Conservation (phyloP, 768 basidiomycete species). For the Agrocybe chaxingu region DNA sequence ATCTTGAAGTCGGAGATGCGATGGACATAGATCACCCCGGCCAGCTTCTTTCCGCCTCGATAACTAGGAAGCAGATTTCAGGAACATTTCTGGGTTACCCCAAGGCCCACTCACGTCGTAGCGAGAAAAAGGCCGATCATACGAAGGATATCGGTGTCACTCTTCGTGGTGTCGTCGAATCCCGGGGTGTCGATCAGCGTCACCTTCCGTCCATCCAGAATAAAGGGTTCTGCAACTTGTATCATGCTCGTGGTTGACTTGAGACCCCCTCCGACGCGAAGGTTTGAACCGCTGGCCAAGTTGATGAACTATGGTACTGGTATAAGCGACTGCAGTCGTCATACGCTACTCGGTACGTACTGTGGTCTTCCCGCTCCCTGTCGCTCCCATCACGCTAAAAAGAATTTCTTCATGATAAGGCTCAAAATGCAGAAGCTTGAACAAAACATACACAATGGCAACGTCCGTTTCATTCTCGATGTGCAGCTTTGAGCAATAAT, state of each 20-base stretch:
- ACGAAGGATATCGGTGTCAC: conserved; percentile 22
- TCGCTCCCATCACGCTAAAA: conserved; percentile 25
- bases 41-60: conserved; percentile 12
- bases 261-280: conserved; percentile 12
- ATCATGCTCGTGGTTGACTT: conserved; percentile 20
- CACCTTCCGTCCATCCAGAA: conserved; percentile 13
- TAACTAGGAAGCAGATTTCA: not conserved
- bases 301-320: conserved; percentile 21
- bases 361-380: conserved; percentile 26
- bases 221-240: conserved; percentile 14
- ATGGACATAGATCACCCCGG: conserved; percentile 30
- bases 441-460: too few relatives aligned
- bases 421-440: too few relatives aligned
- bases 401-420: too few relatives aligned
- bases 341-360: conserved; percentile 12
- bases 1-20: conserved; percentile 31
- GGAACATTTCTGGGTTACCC: not conserved
- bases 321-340: not conserved
- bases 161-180: conserved; percentile 21
- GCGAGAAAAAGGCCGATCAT: conserved; percentile 23
- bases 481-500: too few relatives aligned
- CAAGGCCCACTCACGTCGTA: conserved; percentile 16
- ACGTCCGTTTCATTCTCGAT: too few relatives aligned
- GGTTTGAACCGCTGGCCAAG: conserved; percentile 6
- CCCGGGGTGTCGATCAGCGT: conserved; percentile 26